These are phyloP conservation scores for Podaxis rugospora DNA, from an alignment of 768 basidiomycete genomes.

Conservation along the genomic window DNA sequence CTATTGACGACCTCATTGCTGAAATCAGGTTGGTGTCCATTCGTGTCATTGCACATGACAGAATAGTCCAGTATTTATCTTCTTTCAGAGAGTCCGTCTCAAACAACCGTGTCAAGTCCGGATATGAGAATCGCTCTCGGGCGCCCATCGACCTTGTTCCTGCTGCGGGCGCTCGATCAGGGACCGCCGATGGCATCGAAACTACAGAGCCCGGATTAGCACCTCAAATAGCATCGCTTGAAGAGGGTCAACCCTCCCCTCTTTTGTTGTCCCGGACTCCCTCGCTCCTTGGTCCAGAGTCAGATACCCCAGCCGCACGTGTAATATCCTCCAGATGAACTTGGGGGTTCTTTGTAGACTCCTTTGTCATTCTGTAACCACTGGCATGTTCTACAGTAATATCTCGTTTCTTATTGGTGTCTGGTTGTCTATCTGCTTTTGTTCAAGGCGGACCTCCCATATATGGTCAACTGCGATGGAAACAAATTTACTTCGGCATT, in stretches of 20 bases:
- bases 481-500: not conserved
- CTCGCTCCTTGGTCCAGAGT: slow-evolving; percentile 28
- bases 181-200: slow-evolving; percentile 62
- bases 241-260: slow-evolving; percentile 31
- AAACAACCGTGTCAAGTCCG: slow-evolving; percentile 83
- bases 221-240: slow-evolving; percentile 32
- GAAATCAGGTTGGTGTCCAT: slow-evolving; percentile 61
- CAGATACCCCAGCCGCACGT: slow-evolving; percentile 39
- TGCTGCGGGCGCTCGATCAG: slow-evolving; percentile 61
- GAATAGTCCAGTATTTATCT: slow-evolving; percentile 6
- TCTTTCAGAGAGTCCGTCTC: slow-evolving; percentile 66
- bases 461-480: not conserved
- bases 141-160: slow-evolving; percentile 77
- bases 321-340: slow-evolving; percentile 17
- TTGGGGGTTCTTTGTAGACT: not conserved
- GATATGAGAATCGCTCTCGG: slow-evolving; percentile 48
- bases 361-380: slow-evolving; percentile 12
- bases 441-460: not conserved
- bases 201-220: slow-evolving; percentile 50
- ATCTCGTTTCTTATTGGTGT: not conserved
- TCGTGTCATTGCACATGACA: not conserved
- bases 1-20: slow-evolving; percentile 73
- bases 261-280: slow-evolving; percentile 22
- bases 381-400: slow-evolving; percentile 1
- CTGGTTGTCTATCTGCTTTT: not conserved